Evolutionary conservation across 73 alveolate genomes (phyloP).

Genomic region (Paramecium caudatum): DNA sequence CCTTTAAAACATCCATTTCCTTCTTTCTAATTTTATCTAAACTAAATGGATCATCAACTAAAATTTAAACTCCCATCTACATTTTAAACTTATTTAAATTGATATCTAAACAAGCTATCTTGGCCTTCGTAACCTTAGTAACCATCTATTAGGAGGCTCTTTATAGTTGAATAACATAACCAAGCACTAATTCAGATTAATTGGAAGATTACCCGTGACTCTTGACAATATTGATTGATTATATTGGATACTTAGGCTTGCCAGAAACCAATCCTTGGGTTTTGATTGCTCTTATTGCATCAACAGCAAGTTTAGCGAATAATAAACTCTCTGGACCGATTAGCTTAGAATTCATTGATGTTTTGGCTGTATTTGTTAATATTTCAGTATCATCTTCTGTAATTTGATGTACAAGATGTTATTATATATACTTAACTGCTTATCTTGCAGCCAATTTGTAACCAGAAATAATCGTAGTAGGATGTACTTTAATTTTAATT

Average conservation of each 20-base stretch:
- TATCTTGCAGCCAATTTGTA: slow-evolving; percentile 92
- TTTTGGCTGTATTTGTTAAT: slow-evolving; percentile 93
- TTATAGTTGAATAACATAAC: slow-evolving; percentile 73
- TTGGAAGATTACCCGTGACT: slow-evolving; percentile 76
- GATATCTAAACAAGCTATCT: slow-evolving; percentile 97
- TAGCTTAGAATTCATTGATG: slow-evolving; percentile 93
- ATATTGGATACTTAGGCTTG: slow-evolving; percentile 91
- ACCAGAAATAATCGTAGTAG: slow-evolving; percentile 98
- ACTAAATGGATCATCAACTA: slow-evolving; percentile 91
- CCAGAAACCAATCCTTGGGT: slow-evolving; percentile 78
- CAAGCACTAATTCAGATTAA: slow-evolving; percentile 74
- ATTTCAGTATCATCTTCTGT: slow-evolving; percentile 91
- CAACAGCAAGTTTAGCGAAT: slow-evolving; percentile 95
- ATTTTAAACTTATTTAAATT: slow-evolving; percentile 95
- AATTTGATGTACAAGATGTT: slow-evolving; percentile 84
- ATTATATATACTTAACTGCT: slow-evolving; percentile 91
- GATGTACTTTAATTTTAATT: slow-evolving; percentile 98
- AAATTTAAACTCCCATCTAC: slow-evolving; percentile 91
- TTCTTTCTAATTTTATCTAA: slow-evolving; percentile 94
- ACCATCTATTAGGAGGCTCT: slow-evolving; percentile 97
- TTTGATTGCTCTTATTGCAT: slow-evolving; percentile 82
- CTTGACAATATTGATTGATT: slow-evolving; percentile 88
- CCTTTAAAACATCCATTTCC: slow-evolving; percentile 96
- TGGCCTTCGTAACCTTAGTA: slow-evolving; percentile 92
- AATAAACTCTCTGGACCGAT: slow-evolving; percentile 92